Evolutionary conservation across 176 grass and related monocot genomes (phyloP).

Genomic region (Pharus latifolius): DNA sequence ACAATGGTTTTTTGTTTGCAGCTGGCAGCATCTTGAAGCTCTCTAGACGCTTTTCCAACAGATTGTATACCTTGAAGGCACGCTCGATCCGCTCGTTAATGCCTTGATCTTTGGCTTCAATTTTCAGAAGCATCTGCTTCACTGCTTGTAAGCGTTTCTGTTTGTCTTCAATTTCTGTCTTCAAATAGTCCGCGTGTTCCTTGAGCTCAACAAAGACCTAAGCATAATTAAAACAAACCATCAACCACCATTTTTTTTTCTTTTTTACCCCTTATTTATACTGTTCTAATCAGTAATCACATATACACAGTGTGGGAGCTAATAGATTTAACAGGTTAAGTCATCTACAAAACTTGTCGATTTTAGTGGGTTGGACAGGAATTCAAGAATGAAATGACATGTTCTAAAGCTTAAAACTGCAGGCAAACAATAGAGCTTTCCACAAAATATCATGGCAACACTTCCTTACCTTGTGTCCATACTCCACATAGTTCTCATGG

Average conservation of each 20-base stretch:
- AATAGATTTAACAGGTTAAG: not conserved
- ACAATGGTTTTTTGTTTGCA: conserved; percentile 81
- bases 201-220: conserved; percentile 93
- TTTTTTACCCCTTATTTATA: not conserved
- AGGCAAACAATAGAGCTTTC: not conserved
- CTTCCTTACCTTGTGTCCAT: conserved; percentile 75
- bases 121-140: conserved; percentile 53
- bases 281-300: not conserved
- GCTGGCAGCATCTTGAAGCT: conserved; percentile 79
- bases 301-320: not conserved
- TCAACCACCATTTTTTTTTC: not conserved
- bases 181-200: conserved; percentile 56
- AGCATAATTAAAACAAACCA: conserved; percentile 17
- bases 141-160: conserved; percentile 51
- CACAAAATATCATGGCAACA: not conserved
- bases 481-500: conserved; percentile 95
- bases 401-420: not conserved
- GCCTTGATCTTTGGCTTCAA: conserved; percentile 56
- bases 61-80: conserved; percentile 47
- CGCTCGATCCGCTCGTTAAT: conserved; percentile 46
- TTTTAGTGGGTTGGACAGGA: not conserved
- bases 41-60: conserved; percentile 70
- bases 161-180: conserved; percentile 68
- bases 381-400: not conserved
- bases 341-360: not conserved